These are phyloP conservation scores for Gilbertella persicaria DNA, from an alignment of 371 early-diverging fungal species.

Conservation along the genomic window DNA sequence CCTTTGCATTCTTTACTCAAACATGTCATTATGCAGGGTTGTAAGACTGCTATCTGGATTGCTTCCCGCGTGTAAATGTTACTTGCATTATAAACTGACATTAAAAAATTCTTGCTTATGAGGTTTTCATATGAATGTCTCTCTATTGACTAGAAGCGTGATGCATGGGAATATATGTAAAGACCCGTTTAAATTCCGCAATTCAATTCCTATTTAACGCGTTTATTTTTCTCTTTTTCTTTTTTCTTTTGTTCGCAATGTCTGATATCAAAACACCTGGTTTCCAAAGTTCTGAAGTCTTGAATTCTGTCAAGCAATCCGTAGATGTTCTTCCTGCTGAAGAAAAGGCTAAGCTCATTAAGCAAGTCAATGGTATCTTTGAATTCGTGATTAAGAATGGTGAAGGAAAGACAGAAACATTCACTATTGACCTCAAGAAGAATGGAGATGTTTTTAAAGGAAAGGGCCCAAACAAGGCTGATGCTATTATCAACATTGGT, in stretches of 20 bases:
- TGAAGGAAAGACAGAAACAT: conserved; percentile 69
- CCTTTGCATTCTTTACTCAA: conserved; percentile 74
- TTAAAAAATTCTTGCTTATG: too few relatives aligned
- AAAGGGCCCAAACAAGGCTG: conserved; percentile 68
- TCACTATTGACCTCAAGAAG: conserved; percentile 80
- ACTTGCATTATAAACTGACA: too few relatives aligned
- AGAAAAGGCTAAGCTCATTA: conserved; percentile 39
- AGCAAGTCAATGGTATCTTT: conserved; percentile 80
- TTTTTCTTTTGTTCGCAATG: conserved; percentile 12
- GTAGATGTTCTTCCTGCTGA: conserved; percentile 35
- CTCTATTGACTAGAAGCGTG: too few relatives aligned
- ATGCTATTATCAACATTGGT: conserved; percentile 62
- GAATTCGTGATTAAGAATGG: conserved; percentile 77
- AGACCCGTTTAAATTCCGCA: background rate
- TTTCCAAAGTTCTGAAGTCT: conserved; percentile 46
- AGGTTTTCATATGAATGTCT: too few relatives aligned
- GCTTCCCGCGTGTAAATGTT: conserved; percentile 49
- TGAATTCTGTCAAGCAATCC: conserved; percentile 37
- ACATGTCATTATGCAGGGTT: conserved; percentile 78
- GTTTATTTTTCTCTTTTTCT: background rate
- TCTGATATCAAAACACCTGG: conserved; percentile 51
- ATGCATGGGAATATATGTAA: too few relatives aligned
- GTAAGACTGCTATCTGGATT: conserved; percentile 85
- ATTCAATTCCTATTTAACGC: background rate
- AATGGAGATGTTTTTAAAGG: conserved; percentile 59